Conservation (phyloP, 768 basidiomycete species). For the Suillus subluteus region DNA sequence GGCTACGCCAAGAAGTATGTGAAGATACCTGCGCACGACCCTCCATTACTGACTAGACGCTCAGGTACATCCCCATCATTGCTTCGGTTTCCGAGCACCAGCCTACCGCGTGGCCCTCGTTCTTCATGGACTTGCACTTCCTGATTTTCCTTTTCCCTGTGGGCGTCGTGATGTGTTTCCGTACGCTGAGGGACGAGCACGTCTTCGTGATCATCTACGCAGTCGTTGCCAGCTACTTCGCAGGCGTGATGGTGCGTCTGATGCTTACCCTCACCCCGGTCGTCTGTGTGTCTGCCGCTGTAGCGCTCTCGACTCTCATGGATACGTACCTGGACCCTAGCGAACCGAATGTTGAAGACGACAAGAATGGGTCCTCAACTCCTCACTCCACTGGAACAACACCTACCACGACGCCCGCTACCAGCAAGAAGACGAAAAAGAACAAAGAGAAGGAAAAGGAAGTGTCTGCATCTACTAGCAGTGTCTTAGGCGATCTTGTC, state of each 20-base stretch:
- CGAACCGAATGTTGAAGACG: slow-evolving; percentile 53
- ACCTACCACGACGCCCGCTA: slow-evolving; percentile 33
- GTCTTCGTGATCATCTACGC: slow-evolving; percentile 99
- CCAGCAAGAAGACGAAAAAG: slow-evolving; percentile 54
- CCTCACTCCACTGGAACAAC: slow-evolving; percentile 21
- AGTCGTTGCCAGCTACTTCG: slow-evolving; percentile 95
- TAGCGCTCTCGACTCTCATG: slow-evolving; percentile 85
- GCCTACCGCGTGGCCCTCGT: slow-evolving; percentile 99
- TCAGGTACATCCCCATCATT: slow-evolving; percentile 93
- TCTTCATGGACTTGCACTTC: slow-evolving; percentile 99
- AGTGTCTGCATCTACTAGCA: slow-evolving; percentile 39
- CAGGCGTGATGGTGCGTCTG: slow-evolving; percentile 98
- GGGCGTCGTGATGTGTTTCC: slow-evolving; percentile 94
- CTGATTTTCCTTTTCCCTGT: slow-evolving; percentile 98
- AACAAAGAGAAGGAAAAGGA: slow-evolving; percentile 60
- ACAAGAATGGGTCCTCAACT: slow-evolving; percentile 13
- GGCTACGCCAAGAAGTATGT: slow-evolving; percentile 96
- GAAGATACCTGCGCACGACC: slow-evolving; percentile 9
- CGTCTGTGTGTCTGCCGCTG: slow-evolving; percentile 91
- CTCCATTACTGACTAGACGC: slow-evolving; percentile 10
- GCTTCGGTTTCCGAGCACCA: slow-evolving; percentile 99
- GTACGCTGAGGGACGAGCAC: slow-evolving; percentile 92
- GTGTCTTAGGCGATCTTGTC: slow-evolving; percentile 45
- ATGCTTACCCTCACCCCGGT: slow-evolving; percentile 98
- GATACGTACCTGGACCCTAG: slow-evolving; percentile 89